Conservation (phyloP, 345 rosid genomes). For the Melaleuca quinquenervia region DNA sequence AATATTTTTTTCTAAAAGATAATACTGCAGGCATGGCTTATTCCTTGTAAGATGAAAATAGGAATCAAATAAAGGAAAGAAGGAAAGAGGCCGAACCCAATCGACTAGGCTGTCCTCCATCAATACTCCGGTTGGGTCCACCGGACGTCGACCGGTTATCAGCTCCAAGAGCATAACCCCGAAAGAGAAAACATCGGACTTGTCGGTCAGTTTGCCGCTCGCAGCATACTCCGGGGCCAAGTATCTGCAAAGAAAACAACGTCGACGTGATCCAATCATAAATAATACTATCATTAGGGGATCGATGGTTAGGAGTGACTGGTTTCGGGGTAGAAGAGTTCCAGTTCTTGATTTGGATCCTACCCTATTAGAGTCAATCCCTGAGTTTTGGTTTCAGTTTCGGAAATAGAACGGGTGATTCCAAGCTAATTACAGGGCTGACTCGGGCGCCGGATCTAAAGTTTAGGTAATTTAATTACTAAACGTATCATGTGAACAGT, state of each 20-base stretch:
- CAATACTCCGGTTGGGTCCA: conserved; percentile 27
- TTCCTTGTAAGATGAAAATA: neutral
- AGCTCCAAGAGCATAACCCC: conserved; percentile 91
- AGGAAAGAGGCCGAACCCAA: conserved; percentile 38
- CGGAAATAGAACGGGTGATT: neutral
- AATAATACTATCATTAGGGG: neutral
- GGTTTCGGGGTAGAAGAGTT: neutral
- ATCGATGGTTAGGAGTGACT: neutral
- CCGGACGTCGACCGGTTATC: conserved; percentile 66
- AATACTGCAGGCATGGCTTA: neutral
- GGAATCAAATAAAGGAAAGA: neutral
- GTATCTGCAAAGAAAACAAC: conserved; percentile 31
- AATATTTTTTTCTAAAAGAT: neutral
- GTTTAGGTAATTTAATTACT: neutral
- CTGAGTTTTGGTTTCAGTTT: neutral
- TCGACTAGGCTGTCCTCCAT: conserved; percentile 90
- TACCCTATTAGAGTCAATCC: neutral
- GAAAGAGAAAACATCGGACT: conserved; percentile 84
- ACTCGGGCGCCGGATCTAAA: neutral
- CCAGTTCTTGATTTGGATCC: neutral
- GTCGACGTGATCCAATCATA: neutral
- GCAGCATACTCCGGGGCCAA: conserved; percentile 96
- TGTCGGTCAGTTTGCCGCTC: conserved; percentile 79
- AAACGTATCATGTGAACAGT: neutral
- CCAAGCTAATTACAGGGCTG: neutral